phyloP scores from a whole-genome alignment of 2,329 filamentous ascomycete species.

The Stenocarpella maydis region DNA sequence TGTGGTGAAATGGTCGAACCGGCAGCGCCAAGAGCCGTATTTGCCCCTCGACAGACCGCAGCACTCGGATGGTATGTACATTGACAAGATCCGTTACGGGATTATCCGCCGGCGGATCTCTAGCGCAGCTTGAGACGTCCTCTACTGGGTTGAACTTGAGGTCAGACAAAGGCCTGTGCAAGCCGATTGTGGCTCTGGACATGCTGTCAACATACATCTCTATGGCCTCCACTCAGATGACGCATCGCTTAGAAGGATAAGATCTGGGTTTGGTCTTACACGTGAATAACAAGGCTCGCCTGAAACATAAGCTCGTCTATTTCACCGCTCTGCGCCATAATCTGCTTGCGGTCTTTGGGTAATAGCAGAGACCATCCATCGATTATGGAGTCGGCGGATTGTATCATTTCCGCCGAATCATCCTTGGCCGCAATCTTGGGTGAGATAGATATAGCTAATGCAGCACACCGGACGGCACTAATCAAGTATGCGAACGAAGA shows the following conservation, averaged over 20 bases:
- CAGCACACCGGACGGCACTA: background rate
- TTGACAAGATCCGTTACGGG: background rate
- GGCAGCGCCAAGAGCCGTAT: slow-evolving; percentile 3
- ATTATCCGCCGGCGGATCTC: background rate
- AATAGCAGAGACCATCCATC: slow-evolving; percentile 1
- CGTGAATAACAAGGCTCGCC: background rate
- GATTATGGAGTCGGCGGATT: slow-evolving; percentile 12
- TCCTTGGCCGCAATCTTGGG: slow-evolving; percentile 2
- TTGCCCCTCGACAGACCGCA: background rate
- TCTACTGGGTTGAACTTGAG: slow-evolving; percentile 11
- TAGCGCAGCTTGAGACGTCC: slow-evolving; percentile 11
- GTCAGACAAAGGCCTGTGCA: slow-evolving; percentile 5
- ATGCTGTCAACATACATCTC: background rate
- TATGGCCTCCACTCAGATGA: no score
- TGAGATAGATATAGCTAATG: background rate
- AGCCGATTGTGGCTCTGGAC: background rate
- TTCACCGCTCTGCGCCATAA: background rate
- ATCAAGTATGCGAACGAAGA: slow-evolving; percentile 14
- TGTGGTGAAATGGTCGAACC: background rate
- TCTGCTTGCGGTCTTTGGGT: background rate
- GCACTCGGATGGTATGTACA: background rate
- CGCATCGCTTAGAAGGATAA: no score
- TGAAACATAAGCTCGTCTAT: slow-evolving; percentile 20
- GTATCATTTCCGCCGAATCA: background rate
- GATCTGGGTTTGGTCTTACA: background rate